A percentile compares a stretch with the other conserved stretches of the same genome.
These are phyloP conservation scores for Colletotrichum theobromicola DNA, from an alignment of 2,329 filamentous ascomycete genomes.

Conservation along the genomic window DNA sequence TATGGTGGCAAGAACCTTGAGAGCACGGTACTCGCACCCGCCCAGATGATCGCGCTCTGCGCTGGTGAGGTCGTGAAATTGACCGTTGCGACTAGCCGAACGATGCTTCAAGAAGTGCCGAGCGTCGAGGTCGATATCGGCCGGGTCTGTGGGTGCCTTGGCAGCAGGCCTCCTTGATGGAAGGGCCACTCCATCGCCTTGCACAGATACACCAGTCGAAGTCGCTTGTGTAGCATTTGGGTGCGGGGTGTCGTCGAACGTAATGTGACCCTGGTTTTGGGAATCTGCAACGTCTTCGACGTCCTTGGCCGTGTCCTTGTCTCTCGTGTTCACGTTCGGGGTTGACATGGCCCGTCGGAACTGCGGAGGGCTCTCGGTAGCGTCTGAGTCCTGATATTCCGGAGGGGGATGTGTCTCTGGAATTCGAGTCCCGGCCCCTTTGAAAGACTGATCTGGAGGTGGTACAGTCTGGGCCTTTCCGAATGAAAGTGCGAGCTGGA, in stretches of 20 bases:
- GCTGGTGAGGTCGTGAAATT: constrained; percentile 57
- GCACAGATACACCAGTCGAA: not conserved
- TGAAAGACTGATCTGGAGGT: not conserved
- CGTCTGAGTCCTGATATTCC: not conserved
- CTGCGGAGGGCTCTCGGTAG: not conserved
- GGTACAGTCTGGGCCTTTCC: not conserved
- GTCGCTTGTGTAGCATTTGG: not conserved
- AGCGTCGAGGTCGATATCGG: not conserved
- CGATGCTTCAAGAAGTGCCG: not conserved
- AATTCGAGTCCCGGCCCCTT: not conserved
- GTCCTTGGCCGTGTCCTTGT: not conserved
- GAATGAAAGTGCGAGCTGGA: not conserved
- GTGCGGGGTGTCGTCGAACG: not conserved
- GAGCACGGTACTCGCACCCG: constrained; percentile 68
- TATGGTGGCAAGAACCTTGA: constrained; percentile 61
- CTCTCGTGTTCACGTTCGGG: not conserved
- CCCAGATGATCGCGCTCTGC: constrained; percentile 63
- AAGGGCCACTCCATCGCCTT: not conserved
- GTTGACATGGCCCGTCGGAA: not conserved
- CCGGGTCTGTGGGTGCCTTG: constrained; percentile 30
- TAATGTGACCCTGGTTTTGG: not conserved
- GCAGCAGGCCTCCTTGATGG: constrained; percentile 27
- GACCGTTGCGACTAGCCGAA: constrained; percentile 50
- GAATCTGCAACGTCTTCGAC: not conserved
- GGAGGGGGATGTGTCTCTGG: not conserved